Evolutionary conservation across 495 filamentous ascomycete genomes (phyloP).

Genomic region (Aspergillus kassunensis): DNA sequence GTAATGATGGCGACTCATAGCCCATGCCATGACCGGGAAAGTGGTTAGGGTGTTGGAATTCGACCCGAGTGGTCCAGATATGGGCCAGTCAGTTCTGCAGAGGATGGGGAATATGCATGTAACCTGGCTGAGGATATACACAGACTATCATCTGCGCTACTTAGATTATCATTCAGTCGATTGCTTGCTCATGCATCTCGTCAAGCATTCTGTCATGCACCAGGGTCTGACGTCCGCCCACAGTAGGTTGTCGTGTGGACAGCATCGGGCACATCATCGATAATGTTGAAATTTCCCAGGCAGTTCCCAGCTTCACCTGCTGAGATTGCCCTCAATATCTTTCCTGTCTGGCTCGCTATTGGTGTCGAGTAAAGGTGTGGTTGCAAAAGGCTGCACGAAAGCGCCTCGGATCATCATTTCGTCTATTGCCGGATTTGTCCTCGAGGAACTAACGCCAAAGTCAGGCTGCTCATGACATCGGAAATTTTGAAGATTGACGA

Average conservation of each 20-base stretch:
- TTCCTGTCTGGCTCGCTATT: background rate
- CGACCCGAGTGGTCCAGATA: background rate
- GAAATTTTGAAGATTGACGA: too few species aligned
- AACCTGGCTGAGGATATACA: background rate
- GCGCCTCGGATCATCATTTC: slow-evolving; percentile 19
- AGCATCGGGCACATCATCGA: background rate
- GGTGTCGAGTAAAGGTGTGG: background rate
- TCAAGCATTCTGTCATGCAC: background rate
- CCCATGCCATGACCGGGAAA: background rate
- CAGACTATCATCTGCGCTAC: background rate
- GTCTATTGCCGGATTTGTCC: slow-evolving; percentile 9
- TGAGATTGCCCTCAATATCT: background rate
- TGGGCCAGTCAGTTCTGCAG: background rate
- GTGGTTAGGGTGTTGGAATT: background rate
- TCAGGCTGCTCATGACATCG: too few species aligned
- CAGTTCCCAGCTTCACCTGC: background rate
- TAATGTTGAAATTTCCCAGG: background rate
- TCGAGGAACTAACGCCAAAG: background rate
- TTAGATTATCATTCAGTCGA: background rate
- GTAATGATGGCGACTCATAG: too few species aligned
- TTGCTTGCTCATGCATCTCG: background rate
- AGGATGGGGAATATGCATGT: slow-evolving; percentile 1
- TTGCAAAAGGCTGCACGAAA: slow-evolving; percentile 5
- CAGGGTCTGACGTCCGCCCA: background rate
- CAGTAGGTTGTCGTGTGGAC: background rate